These are phyloP conservation scores for Barnettozyma siamensis DNA, from an alignment of 805 yeast species.

Conservation along the genomic window DNA sequence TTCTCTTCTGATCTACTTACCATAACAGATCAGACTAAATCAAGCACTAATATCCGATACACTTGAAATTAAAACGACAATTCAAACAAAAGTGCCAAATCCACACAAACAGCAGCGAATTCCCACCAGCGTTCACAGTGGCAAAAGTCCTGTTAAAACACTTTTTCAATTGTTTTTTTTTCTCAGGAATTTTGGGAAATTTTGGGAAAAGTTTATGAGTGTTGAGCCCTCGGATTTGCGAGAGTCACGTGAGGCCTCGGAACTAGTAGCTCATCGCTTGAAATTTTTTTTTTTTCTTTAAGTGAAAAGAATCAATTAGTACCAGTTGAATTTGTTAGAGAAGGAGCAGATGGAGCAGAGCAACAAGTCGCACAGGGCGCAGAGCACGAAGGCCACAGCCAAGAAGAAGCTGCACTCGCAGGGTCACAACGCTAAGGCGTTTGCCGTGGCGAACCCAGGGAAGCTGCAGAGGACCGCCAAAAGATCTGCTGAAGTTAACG, in stretches of 20 bases:
- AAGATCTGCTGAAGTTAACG: slow-evolving; percentile 76
- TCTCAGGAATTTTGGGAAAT: not conserved
- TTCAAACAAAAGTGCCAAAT: too few relatives aligned
- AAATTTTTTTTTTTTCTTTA: slow-evolving; percentile 7
- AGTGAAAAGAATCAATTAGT: too few relatives aligned
- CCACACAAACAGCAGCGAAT: too few relatives aligned
- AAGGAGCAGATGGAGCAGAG: too few relatives aligned
- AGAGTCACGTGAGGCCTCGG: not conserved
- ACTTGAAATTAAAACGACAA: too few relatives aligned
- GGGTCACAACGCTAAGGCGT: slow-evolving; percentile 81
- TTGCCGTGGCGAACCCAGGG: slow-evolving; percentile 79
- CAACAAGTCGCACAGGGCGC: slow-evolving; percentile 79
- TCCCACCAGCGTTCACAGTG: too few relatives aligned
- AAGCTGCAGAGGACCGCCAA: slow-evolving; percentile 79
- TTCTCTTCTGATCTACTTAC: not conserved
- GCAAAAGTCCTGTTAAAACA: too few relatives aligned
- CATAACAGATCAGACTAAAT: not conserved
- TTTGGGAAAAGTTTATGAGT: not conserved
- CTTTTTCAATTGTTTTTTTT: not conserved
- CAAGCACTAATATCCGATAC: too few relatives aligned
- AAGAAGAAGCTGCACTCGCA: slow-evolving; percentile 85
- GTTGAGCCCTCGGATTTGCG: slow-evolving; percentile 2
- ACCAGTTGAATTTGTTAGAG: too few relatives aligned
- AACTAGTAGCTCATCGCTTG: not conserved
- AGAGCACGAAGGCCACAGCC: slow-evolving; percentile 47